Evolutionary conservation across 257 asterid species (phyloP), one percentile per base, ranked within the genome.

Genomic region (Solanum bulbocastanum): DNA sequence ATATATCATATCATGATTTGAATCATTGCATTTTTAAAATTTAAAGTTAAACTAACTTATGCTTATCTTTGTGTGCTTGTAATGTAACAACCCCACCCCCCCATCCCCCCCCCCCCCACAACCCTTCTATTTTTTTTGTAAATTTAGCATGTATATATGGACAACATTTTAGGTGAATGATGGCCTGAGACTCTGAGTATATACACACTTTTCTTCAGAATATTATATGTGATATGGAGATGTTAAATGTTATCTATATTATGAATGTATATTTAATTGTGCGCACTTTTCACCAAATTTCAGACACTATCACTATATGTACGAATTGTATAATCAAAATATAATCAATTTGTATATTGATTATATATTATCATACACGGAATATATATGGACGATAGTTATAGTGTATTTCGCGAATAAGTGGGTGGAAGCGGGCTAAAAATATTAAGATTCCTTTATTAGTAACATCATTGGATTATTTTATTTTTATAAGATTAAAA

Each of bases 1-100:
- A 16, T 52, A 52, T 52, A 62, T 22, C 39, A 39, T 84, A 85
- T 85, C 75, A 85, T 89, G 74, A 68, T 89, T 89, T 86, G 86
- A 92, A 91, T 94, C 91, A 92, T 92, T 89, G 83, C 82, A 79
- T 87, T 42, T 90, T 71, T 88, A 69, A 83, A 89, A 87, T 86
- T 91, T 79, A 90, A 91, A 91, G 89, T 86, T 18, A 52, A 52
- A 52, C n/a, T 1, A 73, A 35, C 79, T 8, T 56, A 56, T 0
- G n/a, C 60, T 49, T 49, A 49, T 49, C 60, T 49, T 49, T 49
- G 60, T 49, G 60, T 49, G 22, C 32, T 32, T 83, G 13, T 14
- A 78, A n/a, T n/a, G n/a, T 76, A 20, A 40, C 58, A 75, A 15
- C 65, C 8, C 13, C 42, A 15, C 25, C 3, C 23, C n/a, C n/a